Evolutionary conservation across 106 monocot genomes (phyloP).

Genomic region (Agapanthus africanus): DNA sequence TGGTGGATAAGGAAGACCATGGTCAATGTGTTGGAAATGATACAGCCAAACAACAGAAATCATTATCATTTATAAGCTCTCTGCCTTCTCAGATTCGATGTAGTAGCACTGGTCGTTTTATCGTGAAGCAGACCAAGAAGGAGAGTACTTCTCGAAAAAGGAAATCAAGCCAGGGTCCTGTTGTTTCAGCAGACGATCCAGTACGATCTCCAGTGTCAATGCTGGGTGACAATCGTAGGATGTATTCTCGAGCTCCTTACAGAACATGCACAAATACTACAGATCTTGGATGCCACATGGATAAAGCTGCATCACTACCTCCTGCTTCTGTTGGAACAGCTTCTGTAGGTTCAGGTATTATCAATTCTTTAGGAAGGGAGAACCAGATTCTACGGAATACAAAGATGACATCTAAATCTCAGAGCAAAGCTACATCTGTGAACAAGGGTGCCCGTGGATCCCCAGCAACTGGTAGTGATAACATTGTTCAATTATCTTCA

Average conservation of each 20-base stretch:
- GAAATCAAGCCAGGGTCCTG: constrained; percentile 4
- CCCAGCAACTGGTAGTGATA: background rate
- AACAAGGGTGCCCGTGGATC: constrained; percentile 5
- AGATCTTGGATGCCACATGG: background rate
- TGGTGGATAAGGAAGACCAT: constrained; percentile 1
- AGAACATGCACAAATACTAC: background rate
- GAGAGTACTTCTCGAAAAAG: constrained; percentile 14
- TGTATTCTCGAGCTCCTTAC: background rate
- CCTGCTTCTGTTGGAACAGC: background rate
- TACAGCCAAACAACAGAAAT: background rate
- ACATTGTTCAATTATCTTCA: background rate
- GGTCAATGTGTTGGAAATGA: background rate
- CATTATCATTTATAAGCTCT: background rate
- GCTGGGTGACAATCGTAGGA: constrained; percentile 6
- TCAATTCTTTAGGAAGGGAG: constrained; percentile 3
- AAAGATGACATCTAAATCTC: constrained; percentile 4
- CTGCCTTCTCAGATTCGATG: constrained; percentile 1
- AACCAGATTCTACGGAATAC: background rate
- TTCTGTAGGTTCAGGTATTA: background rate
- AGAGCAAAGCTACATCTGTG: constrained; percentile 1
- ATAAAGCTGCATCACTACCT: constrained; percentile 8
- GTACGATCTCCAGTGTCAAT: background rate
- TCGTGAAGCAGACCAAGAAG: constrained; percentile 11
- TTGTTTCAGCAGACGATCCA: constrained; percentile 8
- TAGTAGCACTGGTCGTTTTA: background rate